Evolutionary conservation across 139 green algal species (phyloP).

Genomic region (Coelastrella sp.): DNA sequence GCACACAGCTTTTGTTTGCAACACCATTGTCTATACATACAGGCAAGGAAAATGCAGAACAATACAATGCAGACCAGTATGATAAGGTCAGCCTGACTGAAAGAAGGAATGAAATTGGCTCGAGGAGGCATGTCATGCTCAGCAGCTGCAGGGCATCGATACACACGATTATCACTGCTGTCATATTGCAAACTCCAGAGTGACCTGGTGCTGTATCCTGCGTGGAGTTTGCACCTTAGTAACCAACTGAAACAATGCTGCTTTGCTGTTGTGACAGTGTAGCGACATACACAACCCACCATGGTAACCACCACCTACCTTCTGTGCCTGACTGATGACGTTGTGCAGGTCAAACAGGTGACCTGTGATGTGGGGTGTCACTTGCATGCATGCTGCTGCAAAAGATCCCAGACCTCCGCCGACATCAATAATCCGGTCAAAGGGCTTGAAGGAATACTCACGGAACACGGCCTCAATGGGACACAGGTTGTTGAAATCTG

Average conservation of each 20-base stretch:
- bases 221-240: no score
- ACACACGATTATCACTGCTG: no score
- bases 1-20: not conserved
- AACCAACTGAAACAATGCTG: not conserved
- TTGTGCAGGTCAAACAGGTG: constrained; percentile 38
- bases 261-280: not conserved
- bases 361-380: not conserved
- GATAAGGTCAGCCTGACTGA: no score
- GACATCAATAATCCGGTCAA: constrained; percentile 30
- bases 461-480: constrained; percentile 43
- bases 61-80: not conserved
- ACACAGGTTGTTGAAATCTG: constrained; percentile 48
- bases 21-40: no score
- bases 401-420: constrained; percentile 40
- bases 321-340: constrained; percentile 26
- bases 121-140: no score
- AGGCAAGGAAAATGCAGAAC: not conserved
- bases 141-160: no score
- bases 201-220: no score
- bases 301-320: not conserved
- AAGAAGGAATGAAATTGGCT: no score
- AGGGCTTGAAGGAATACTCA: constrained; percentile 16
- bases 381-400: constrained; percentile 3
- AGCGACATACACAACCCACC: not conserved
- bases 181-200: no score